Evolutionary conservation across 108 stramenopile genomes (phyloP), one percentile per base, ranked within the genome.

Genomic region (Pseudonitzschia pungens): DNA sequence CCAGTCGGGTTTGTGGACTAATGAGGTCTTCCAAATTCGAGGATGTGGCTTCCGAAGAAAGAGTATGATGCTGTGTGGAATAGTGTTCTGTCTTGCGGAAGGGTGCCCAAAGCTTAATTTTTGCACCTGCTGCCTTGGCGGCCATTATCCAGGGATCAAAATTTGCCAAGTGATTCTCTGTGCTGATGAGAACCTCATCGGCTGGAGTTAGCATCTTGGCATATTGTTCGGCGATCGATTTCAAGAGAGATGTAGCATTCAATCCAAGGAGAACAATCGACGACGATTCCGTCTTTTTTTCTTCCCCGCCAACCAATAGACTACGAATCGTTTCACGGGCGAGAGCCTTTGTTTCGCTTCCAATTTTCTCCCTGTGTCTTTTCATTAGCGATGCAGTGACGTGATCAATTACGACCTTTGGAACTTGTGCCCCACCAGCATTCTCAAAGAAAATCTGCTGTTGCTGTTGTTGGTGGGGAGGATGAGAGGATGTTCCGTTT

Each of bases 391-490:
- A 83, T 21, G 40, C 45, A 0, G 32, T n/a, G 64, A 92, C 66
- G 26, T 77, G 66, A 69, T 83, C 74, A 28, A 80, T 71, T 7
- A 95, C 93, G 43, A 53, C 51, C 14, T 66, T 32, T 33, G 94
- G 88, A 26, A 93, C 92, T 70, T 95, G 94, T 0, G 92, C 71
- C 14, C 94, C 94, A 14, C 94, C 94, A 21, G 92, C 92, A 70
- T 90, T 92, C 60, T 95, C 94, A 57, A 92, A 85, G 72, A 92
- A 95, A 8, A 94, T 50, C 43, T 28, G 32, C 20, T 62, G 36
- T 62, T 62, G 36, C 29, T 36, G 60, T 62, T 40, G 60, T 40
- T 40, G 54, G 2, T 55, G 54, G 54, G 21, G 24, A 20, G 5
- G 26, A 20, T 26, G 22, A 50, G 42, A 24, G 51, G 45, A 48